These are phyloP conservation scores for Lasiodiplodia citricola DNA, from an alignment of 2,329 filamentous ascomycete genomes.

Conservation along the genomic window DNA sequence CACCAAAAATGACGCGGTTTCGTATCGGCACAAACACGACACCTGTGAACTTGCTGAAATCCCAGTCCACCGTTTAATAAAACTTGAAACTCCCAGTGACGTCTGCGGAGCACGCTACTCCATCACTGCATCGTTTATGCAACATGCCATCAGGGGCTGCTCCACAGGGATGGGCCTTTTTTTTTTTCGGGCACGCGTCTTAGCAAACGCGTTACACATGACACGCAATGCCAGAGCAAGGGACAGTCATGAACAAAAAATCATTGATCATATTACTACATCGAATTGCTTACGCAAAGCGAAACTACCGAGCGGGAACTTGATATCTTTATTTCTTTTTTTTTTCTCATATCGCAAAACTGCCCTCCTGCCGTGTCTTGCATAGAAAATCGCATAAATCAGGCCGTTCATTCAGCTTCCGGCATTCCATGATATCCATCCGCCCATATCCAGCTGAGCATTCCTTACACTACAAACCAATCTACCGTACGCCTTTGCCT, in stretches of 20 bases:
- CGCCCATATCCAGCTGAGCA: slow-evolving; percentile 30
- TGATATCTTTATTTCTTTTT: background rate
- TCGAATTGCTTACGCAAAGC: slow-evolving; percentile 5
- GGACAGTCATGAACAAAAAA: background rate
- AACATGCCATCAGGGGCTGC: background rate
- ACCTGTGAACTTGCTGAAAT: background rate
- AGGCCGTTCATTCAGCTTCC: slow-evolving; percentile 15
- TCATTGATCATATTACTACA: slow-evolving; percentile 28
- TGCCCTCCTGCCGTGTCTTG: slow-evolving; percentile 10
- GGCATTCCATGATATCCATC: slow-evolving; percentile 21
- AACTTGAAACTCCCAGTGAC: slow-evolving; percentile 16
- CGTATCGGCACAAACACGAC: slow-evolving; percentile 8
- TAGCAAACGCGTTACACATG: background rate
- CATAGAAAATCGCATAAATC: slow-evolving; percentile 22
- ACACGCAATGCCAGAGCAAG: background rate
- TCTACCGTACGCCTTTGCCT: slow-evolving; percentile 28
- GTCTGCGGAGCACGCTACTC: slow-evolving; percentile 2
- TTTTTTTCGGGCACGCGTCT: background rate
- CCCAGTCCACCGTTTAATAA: slow-evolving; percentile 7
- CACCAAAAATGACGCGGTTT: slow-evolving; percentile 18
- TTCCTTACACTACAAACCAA: slow-evolving; percentile 29
- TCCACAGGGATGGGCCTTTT: background rate
- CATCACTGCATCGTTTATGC: slow-evolving; percentile 4
- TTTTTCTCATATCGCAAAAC: background rate
- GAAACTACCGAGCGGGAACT: slow-evolving; percentile 15